phyloP scores from a whole-genome alignment of 805 yeast genomes.

The Wickerhamia fluorescens region DNA sequence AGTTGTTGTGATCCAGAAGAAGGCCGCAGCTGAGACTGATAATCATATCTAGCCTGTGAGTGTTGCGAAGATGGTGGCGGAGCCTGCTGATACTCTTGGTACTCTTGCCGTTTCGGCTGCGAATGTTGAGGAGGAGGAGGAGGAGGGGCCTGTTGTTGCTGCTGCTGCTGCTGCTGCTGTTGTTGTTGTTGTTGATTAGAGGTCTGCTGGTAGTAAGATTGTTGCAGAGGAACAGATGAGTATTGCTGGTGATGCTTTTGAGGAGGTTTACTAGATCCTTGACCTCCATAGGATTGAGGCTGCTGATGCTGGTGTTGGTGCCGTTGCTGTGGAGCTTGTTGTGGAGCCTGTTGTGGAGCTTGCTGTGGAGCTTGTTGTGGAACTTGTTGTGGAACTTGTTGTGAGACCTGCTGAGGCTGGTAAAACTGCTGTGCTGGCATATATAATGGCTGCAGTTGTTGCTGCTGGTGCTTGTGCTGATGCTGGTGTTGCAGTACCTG shows the following conservation, averaged over 20 bases:
- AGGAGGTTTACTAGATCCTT: no score
- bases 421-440: slow-evolving; percentile 6
- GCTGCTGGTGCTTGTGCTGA: slow-evolving; percentile 6
- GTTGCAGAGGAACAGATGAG: slow-evolving; percentile 5
- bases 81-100: slow-evolving; percentile 7
- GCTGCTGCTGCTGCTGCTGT: slow-evolving; percentile 6
- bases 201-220: no score
- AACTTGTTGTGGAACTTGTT: slow-evolving; percentile 2
- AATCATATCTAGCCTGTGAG: slow-evolving; percentile 6
- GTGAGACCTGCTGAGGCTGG: slow-evolving; percentile 3
- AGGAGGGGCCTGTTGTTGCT: slow-evolving; percentile 11
- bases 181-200: slow-evolving; percentile 6
- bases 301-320: slow-evolving; percentile 6
- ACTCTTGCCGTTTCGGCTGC: slow-evolving; percentile 7
- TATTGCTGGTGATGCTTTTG: no score
- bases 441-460: slow-evolving; percentile 2
- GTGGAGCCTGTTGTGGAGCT: slow-evolving; percentile 2
- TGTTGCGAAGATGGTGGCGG: slow-evolving; percentile 13
- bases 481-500: slow-evolving; percentile 6
- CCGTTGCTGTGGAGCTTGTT: slow-evolving; percentile 1
- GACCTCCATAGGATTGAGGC: neutral
- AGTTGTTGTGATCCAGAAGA: slow-evolving; percentile 6
- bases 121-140: slow-evolving; percentile 9
- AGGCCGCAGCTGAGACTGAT: slow-evolving; percentile 8
- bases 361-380: slow-evolving; percentile 4